A percentile compares a stretch with the other conserved stretches of the same genome.
Conservation (phyloP, 148 eudicot species). For the Silene uniflora region DNA sequence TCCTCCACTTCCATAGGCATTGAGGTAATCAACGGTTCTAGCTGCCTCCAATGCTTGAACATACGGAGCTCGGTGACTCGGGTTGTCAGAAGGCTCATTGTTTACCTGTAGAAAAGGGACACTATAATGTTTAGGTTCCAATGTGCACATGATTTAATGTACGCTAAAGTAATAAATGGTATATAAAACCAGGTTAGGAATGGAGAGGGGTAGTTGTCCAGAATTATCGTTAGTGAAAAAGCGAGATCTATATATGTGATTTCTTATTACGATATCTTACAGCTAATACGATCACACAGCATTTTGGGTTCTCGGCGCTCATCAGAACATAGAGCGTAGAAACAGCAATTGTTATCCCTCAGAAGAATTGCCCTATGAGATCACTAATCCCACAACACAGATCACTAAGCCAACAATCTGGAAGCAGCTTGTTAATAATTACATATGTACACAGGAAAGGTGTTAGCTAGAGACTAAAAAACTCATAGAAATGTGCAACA, state of each 20-base stretch:
- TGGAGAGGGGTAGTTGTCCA: background rate
- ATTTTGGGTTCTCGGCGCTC: background rate
- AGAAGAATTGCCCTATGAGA: background rate
- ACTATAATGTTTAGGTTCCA: background rate
- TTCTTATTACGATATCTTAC: background rate
- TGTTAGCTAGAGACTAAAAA: background rate
- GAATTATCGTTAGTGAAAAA: background rate
- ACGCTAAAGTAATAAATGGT: background rate
- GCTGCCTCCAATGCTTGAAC: slow-evolving; percentile 28
- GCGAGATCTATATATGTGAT: background rate
- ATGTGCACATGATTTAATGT: background rate
- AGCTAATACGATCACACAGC: background rate
- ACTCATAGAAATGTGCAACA: background rate
- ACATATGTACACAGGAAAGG: background rate
- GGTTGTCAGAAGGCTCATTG: slow-evolving; percentile 17
- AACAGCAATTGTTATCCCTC: background rate
- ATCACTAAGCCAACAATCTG: background rate
- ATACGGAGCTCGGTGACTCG: slow-evolving; percentile 7
- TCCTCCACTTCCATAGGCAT: slow-evolving; percentile 19
- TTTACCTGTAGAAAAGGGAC: slow-evolving; percentile 17
- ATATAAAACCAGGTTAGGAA: background rate
- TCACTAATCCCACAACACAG: background rate
- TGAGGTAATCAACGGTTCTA: background rate
- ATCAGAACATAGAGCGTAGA: background rate
- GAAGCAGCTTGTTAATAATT: background rate